Evolutionary conservation across 129 eudicot species (phyloP), one percentile per base, ranked within the genome.

Genomic region (Flaveria sonorensis): DNA sequence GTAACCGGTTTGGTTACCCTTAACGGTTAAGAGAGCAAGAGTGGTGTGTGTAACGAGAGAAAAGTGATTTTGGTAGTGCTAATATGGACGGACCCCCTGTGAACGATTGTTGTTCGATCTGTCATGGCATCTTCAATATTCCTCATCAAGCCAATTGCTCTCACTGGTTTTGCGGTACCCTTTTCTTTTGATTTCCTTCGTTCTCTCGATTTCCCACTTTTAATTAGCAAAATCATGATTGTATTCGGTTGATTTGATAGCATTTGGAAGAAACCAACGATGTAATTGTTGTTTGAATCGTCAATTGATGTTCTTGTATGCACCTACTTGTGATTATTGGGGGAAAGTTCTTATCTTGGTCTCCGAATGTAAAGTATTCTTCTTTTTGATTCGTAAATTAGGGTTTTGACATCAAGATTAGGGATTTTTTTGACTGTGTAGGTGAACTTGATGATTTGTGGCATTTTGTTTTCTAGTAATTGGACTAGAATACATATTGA

Each of bases 91-190:
- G 86, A 53, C 96, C 97, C 0, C 92, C 97, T 51, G 79, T 5
- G 28, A 85, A 83, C 71, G 98, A 93, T 39, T 86, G 82, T 32
- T 93, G 98, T 71, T 86, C 98, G 10, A 86, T 93, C 43, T 93
- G 98, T 78, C 98, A 90, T 45, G 84, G 84, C 74, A 81, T 42
- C 63, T 93, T 93, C 71, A 86, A 84, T 32, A 39, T 90, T 53
- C 97, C 98, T 47, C 90, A 89, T 75, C 97, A 93, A 79, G 89
- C 97, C 82, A 93, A 91, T 84, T 93, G 98, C 89, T 86, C 94
- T 80, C 98, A 93, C 56, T 93, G 98, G 98, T 93, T 85, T 75
- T 93, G 98, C 83, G 97, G 98, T 93, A 39, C 24, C 82, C 73
- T 32, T 19, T 46, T 46, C 15, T 55, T 57, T 18, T 2, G 30